A percentile compares a stretch with the other conserved stretches of the same genome.
These are phyloP conservation scores for Microbotryum intermedium DNA, from an alignment of 1,284 basidiomycete genomes.

Conservation along the genomic window DNA sequence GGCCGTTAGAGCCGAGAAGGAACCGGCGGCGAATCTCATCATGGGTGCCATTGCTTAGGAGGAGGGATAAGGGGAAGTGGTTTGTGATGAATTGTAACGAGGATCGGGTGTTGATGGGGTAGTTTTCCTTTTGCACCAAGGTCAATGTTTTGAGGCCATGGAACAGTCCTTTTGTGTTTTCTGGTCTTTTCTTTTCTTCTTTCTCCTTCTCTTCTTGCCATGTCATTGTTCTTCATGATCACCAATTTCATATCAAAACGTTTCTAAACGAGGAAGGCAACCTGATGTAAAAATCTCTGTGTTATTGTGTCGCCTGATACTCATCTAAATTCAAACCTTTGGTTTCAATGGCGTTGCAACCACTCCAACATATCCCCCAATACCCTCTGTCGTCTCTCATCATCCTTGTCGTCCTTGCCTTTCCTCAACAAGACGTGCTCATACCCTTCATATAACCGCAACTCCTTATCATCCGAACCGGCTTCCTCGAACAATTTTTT, in stretches of 20 bases:
- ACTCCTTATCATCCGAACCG: constrained; percentile 15
- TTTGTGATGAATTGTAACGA: background rate
- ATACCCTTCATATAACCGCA: constrained; percentile 27
- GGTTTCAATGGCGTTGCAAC: constrained; percentile 27
- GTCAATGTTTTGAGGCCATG: background rate
- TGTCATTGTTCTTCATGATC: background rate
- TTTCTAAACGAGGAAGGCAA: no score
- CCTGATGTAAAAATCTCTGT: no score
- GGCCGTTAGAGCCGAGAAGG: constrained; percentile 81
- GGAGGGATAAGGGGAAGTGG: background rate
- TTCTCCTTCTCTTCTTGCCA: background rate
- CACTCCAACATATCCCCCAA: constrained; percentile 32
- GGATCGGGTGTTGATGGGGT: background rate
- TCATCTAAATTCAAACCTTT: no score
- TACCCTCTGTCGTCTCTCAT: constrained; percentile 28
- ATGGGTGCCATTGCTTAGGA: constrained; percentile 64
- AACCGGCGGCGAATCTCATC: constrained; percentile 74
- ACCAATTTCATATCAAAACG: no score
- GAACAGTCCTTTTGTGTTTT: background rate
- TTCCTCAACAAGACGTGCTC: constrained; percentile 32
- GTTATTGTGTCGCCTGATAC: no score
- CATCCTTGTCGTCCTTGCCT: constrained; percentile 32
- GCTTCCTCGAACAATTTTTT: constrained; percentile 10
- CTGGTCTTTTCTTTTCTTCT: background rate
- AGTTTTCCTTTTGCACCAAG: background rate